phyloP scores from a whole-genome alignment of 2,329 filamentous ascomycete genomes.

The Amauroascus verrucosus region DNA sequence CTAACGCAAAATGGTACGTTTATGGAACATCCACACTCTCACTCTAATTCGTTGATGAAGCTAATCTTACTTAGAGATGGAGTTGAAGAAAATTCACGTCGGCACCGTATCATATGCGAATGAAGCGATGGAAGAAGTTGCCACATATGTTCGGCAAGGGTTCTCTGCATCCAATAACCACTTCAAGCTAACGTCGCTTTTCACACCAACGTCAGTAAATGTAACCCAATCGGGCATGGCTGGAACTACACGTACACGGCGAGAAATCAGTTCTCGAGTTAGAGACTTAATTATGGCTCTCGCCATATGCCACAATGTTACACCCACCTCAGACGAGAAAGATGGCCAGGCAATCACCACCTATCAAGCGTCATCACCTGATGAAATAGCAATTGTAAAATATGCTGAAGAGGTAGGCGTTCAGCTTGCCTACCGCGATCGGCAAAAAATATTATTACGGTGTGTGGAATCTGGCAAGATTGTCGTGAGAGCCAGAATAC shows the following conservation, averaged over 20 bases:
- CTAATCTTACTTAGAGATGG: slow-evolving; percentile 57
- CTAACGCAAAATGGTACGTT: slow-evolving; percentile 70
- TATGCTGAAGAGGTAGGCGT: slow-evolving; percentile 93
- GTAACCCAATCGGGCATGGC: slow-evolving; percentile 47
- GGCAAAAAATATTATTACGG: slow-evolving; percentile 72
- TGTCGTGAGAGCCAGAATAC: slow-evolving; percentile 74
- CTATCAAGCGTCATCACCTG: slow-evolving; percentile 93
- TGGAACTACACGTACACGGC: slow-evolving; percentile 66
- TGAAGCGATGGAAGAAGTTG: slow-evolving; percentile 96
- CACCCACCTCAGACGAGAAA: slow-evolving; percentile 76
- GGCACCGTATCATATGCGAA: slow-evolving; percentile 97
- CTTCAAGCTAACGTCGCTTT: slow-evolving; percentile 44
- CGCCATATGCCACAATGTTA: slow-evolving; percentile 93
- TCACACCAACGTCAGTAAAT: slow-evolving; percentile 66
- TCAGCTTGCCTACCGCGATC: slow-evolving; percentile 72
- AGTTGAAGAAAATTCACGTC: slow-evolving; percentile 96
- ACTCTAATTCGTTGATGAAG: not conserved
- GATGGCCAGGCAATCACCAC: slow-evolving; percentile 66
- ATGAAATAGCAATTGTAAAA: slow-evolving; percentile 93
- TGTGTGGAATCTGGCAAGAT: slow-evolving; percentile 61
- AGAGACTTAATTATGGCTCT: slow-evolving; percentile 86
- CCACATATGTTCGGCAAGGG: slow-evolving; percentile 72
- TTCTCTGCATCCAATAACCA: slow-evolving; percentile 49
- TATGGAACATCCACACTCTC: slow-evolving; percentile 13
- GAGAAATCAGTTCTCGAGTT: slow-evolving; percentile 88